A percentile compares a stretch with the other conserved stretches of the same genome.
These are phyloP conservation scores for Mycena crocata DNA, from an alignment of 768 basidiomycete genomes.

Conservation along the genomic window DNA sequence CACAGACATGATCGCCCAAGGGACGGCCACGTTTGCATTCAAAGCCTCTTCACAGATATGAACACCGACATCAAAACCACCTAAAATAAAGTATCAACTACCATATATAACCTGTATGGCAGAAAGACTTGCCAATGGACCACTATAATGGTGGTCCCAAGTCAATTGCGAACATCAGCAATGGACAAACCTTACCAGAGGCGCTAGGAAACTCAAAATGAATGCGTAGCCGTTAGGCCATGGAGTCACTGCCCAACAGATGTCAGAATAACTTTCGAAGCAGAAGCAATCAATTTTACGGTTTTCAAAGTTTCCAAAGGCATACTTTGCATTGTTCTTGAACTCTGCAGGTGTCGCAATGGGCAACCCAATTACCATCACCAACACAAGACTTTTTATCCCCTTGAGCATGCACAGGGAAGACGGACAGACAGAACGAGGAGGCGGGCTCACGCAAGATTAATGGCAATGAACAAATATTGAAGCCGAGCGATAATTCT, in stretches of 20 bases:
- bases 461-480: slow-evolving; percentile 73
- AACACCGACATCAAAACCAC: slow-evolving; percentile 60
- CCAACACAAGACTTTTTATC: neutral
- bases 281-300: neutral
- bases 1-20: slow-evolving; percentile 66
- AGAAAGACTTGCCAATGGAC: neutral
- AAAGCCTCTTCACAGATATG: slow-evolving; percentile 48
- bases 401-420: neutral
- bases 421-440: neutral
- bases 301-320: slow-evolving; percentile 15
- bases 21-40: slow-evolving; percentile 68
- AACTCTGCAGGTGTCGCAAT: neutral
- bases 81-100: slow-evolving; percentile 28
- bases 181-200: slow-evolving; percentile 52
- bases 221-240: slow-evolving; percentile 65
- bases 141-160: neutral
- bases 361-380: slow-evolving; percentile 8
- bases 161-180: too few relatives aligned
- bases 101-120: too few relatives aligned
- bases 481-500: slow-evolving; percentile 74
- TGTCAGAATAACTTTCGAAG: neutral
- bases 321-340: slow-evolving; percentile 3
- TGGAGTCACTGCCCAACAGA: slow-evolving; percentile 43
- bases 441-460: slow-evolving; percentile 63
- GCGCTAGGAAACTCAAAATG: slow-evolving; percentile 62